These are phyloP conservation scores for Cryptococcus floricola DNA, from an alignment of 1,284 basidiomycete genomes.

Conservation along the genomic window DNA sequence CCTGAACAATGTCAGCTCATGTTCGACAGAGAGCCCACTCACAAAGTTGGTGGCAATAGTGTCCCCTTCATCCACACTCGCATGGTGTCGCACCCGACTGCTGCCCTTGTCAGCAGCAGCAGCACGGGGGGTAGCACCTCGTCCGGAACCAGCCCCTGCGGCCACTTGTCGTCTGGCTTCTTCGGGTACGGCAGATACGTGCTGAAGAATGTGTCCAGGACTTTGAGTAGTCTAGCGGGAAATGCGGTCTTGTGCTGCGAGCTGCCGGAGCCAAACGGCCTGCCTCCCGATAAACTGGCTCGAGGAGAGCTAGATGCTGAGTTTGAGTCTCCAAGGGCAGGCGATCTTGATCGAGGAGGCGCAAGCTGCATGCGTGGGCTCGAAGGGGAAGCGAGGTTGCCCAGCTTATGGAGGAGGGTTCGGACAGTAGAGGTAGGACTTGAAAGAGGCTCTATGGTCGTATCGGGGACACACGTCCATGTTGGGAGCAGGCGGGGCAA, in stretches of 20 bases:
- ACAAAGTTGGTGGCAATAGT: conserved; percentile 68
- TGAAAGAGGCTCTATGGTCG: conserved; percentile 2
- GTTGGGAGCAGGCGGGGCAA: conserved; percentile 20
- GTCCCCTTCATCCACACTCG: conserved; percentile 59
- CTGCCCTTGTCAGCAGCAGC: conserved; percentile 66
- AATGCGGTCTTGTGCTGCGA: conserved; percentile 18
- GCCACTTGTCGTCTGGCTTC: conserved; percentile 19
- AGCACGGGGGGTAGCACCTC: conserved; percentile 71
- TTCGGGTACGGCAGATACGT: conserved; percentile 24
- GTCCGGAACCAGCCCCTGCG: conserved; percentile 56
- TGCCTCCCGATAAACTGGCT: conserved; percentile 7
- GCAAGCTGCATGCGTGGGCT: conserved; percentile 1
- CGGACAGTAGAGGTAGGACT: conserved; percentile 7
- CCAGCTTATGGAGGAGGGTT: conserved; percentile 19
- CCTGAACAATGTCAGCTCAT: conserved; percentile 26
- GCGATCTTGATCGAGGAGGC: conserved; percentile 7
- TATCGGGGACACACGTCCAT: conserved; percentile 33
- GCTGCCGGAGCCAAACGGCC: background rate
- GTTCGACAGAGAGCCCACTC: conserved; percentile 21
- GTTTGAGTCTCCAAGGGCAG: background rate
- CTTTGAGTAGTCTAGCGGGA: conserved; percentile 22
- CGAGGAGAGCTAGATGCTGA: conserved; percentile 8
- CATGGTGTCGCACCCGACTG: conserved; percentile 59
- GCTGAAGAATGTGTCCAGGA: conserved; percentile 29
- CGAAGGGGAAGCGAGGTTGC: conserved; percentile 16